Evolutionary conservation across 352 stramenopile species (phyloP), one percentile per base, ranked within the genome.

Genomic region (Phytophthora syringae): DNA sequence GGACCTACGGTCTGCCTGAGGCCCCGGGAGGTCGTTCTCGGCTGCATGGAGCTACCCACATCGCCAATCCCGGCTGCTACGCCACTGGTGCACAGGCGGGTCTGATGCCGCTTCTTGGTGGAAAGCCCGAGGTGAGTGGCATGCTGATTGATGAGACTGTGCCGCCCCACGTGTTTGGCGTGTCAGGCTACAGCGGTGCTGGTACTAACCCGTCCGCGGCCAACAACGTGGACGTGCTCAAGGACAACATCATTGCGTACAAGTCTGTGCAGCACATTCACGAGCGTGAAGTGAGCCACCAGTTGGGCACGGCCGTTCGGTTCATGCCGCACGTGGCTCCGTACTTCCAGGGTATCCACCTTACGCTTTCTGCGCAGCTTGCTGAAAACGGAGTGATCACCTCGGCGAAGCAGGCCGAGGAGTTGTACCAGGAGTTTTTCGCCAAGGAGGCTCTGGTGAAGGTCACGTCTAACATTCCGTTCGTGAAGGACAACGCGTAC

Each of bases 241-340:
- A 80, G 21, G 86, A 96, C 74, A 97, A 97, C 72, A 79, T 97
- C 50, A 80, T 97, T 63, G 87, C 88, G 21, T 97, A 97, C 88
- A 95, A 94, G 72, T 94, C 86, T 16, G 89, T 97, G 50, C 82
- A 89, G 62, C 90, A 97, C 76, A 96, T 97, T 60, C 90, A 97
- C 67, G 90, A 97, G 68, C 59, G 82, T 53, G 90, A 97, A 63
- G 74, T 95, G 61, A 92, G 82, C 70, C 79, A 92, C 68, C 90
- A 97, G 53, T 64, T 96, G 16, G 79, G 80, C 43, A 93, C 84
- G 39, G 59, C 77, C 0, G 78, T 98, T 52, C 92, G 92, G 27
- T 98, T 98, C 79, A 98, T 97, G 79, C 93, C 94, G 30, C 93
- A 98, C 70, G 89, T 98, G 10, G 94, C 94, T 42, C 80, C 92